Conservation (phyloP, 805 yeast genomes). For the Schizosaccharomyces cryophilus region DNA sequence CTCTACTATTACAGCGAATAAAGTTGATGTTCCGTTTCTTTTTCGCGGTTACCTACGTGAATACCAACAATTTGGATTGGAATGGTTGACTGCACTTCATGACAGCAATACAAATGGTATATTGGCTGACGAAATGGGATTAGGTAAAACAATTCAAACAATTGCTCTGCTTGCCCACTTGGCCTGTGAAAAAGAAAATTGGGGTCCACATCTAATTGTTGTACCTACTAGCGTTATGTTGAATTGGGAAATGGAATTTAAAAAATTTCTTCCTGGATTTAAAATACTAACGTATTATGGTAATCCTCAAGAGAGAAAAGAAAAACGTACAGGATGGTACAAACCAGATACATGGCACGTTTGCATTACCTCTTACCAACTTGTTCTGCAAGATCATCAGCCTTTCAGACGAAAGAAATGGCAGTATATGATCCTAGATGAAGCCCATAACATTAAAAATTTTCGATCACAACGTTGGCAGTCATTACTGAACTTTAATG, state of each 20-base stretch:
- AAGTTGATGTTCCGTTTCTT: constrained; percentile 25
- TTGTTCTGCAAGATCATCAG: constrained; percentile 92
- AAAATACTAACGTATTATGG: constrained; percentile 91
- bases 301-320: constrained; percentile 85
- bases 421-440: constrained; percentile 93
- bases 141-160: constrained; percentile 88
- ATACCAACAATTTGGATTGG: constrained; percentile 86
- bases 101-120: constrained; percentile 87
- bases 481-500: constrained; percentile 76
- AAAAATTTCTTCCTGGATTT: constrained; percentile 93
- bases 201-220: constrained; percentile 96
- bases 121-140: constrained; percentile 96
- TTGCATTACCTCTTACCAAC: constrained; percentile 87
- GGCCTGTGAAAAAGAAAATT: constrained; percentile 76
- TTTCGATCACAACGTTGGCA: constrained; percentile 95
- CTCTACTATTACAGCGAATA: neutral
- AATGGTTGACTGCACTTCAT: constrained; percentile 88
- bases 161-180: constrained; percentile 63
- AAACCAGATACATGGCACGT: constrained; percentile 88
- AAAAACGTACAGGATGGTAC: constrained; percentile 93
- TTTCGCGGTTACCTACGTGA: constrained; percentile 65
- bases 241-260: constrained; percentile 98
- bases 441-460: constrained; percentile 92
- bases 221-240: constrained; percentile 95
- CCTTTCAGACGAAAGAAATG: constrained; percentile 78